Evolutionary conservation across 192 early-diverging fungal genomes (phyloP), one percentile per base, ranked within the genome.

Genomic region (Backusella tarrabulga): DNA sequence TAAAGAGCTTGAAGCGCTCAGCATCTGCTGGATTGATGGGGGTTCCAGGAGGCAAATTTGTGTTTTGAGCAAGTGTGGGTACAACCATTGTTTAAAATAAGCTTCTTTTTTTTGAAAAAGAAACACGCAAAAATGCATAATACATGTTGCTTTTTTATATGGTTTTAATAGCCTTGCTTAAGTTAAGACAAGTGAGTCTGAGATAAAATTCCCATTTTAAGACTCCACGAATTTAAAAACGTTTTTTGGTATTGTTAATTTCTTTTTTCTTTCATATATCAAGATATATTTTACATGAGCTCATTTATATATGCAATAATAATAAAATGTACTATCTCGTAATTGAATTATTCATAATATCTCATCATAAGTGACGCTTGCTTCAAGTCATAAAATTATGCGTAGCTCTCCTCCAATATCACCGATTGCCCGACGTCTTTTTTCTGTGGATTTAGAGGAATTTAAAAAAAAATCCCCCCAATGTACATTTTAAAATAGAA

Each of bases 1-100:
- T 81, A 81, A 92, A 95, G 8, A 95, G 84, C 29, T 86, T 72
- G n/a, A 34, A 71, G 36, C 42, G 40, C 19, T 44, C 11, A 19
- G 71, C 44, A 42, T 72, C 71, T 72, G 52, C 41, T 17, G 71
- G 71, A 50, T 42, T n/a, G 15, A 50, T 34, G 17, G 71, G 71
- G 9, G 44, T 46, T n/a, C 71, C 71, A 46, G 71, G 41, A 46
- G 71, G 71, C 1, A 46, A n/a, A 23, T 21, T 41, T n/a, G 14
- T 17, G 15, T 72, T 72, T 52, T 42, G 42, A 17, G 71, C 29
- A 19, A 42, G 29, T 50, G 71, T 46, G 14, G 71, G 23, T 34
- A 72, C 71, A n/a, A 46, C 41, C 71, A 72, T 32, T 72, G 15
- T 9, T 72, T 70, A 23, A 23, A 44, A 50, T 60, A 3, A 23